These are phyloP conservation scores for Eudorina sp. DNA, from an alignment of 139 green algal genomes.

Conservation along the genomic window DNA sequence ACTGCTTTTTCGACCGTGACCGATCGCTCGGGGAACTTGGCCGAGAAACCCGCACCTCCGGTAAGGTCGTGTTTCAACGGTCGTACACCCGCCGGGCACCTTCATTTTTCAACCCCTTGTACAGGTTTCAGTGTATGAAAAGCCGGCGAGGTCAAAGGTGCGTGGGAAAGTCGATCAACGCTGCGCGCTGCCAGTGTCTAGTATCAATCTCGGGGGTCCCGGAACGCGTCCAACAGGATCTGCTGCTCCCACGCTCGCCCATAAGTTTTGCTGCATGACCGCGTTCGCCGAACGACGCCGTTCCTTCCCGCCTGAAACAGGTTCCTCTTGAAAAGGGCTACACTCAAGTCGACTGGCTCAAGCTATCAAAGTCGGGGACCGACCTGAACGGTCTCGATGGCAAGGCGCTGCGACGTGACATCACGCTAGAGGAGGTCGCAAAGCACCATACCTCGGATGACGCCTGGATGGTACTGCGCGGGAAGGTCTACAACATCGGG, in stretches of 20 bases:
- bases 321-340: constrained; percentile 89
- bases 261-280: too few species aligned
- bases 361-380: constrained; percentile 44
- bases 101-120: neutral
- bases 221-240: too few species aligned
- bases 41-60: neutral
- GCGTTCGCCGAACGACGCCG: too few species aligned
- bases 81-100: neutral
- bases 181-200: too few species aligned
- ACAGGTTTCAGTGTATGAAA: constrained; percentile 17
- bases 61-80: neutral
- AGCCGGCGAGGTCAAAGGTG: constrained; percentile 48
- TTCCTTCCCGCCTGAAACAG: constrained; percentile 37
- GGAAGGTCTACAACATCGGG: constrained; percentile 93
- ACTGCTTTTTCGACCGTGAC: constrained; percentile 30
- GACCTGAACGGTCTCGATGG: constrained; percentile 5
- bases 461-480: constrained; percentile 90
- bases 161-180: too few species aligned
- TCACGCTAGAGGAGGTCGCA: constrained; percentile 87
- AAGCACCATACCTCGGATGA: constrained; percentile 87
- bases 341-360: constrained; percentile 92
- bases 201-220: too few species aligned
- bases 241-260: too few species aligned
- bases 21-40: neutral
- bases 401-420: constrained; percentile 58